Evolutionary conservation across 1,284 basidiomycete species (phyloP).

Genomic region (Austroboletus olivaceoglutinosus): DNA sequence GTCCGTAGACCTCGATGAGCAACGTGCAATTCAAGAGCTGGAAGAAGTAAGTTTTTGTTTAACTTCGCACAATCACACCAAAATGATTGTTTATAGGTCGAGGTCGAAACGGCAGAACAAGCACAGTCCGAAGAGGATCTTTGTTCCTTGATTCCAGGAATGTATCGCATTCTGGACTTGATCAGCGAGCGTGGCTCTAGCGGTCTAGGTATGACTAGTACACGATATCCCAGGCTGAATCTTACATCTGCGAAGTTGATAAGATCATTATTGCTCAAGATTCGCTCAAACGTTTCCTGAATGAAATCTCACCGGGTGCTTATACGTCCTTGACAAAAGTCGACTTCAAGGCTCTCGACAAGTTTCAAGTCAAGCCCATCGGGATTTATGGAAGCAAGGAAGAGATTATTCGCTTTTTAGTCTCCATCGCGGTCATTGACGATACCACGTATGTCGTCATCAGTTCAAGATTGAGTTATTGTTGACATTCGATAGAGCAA

Average conservation of each 20-base stretch:
- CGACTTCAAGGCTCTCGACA: slow-evolving; percentile 50
- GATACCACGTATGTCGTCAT: slow-evolving; percentile 35
- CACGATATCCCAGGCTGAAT: neutral
- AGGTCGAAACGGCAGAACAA: slow-evolving; percentile 9
- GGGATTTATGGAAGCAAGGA: slow-evolving; percentile 55
- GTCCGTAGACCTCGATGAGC: slow-evolving; percentile 16
- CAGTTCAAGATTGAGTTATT: neutral
- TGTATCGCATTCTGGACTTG: slow-evolving; percentile 57
- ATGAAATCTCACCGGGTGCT: slow-evolving; percentile 44
- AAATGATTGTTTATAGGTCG: slow-evolving; percentile 10
- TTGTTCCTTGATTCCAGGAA: slow-evolving; percentile 35
- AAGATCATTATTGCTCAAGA: slow-evolving; percentile 58
- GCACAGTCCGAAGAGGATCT: slow-evolving; percentile 24
- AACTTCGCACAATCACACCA: neutral
- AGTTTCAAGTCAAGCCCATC: slow-evolving; percentile 42
- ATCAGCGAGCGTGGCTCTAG: slow-evolving; percentile 50
- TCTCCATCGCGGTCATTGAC: slow-evolving; percentile 35
- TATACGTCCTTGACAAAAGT: slow-evolving; percentile 53
- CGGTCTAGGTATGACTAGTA: slow-evolving; percentile 44
- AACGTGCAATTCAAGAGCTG: slow-evolving; percentile 7
- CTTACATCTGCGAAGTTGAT: slow-evolving; percentile 40
- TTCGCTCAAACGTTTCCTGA: slow-evolving; percentile 45
- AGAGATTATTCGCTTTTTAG: slow-evolving; percentile 47
- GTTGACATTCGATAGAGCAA: slow-evolving; percentile 10
- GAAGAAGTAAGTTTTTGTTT: slow-evolving; percentile 19